Percentiles rank a stretch among this genome's conserved stretches.
phyloP scores from a whole-genome alignment of 225 moss, liverwort and hornwort species.

The Antitrichia curtipendula region DNA sequence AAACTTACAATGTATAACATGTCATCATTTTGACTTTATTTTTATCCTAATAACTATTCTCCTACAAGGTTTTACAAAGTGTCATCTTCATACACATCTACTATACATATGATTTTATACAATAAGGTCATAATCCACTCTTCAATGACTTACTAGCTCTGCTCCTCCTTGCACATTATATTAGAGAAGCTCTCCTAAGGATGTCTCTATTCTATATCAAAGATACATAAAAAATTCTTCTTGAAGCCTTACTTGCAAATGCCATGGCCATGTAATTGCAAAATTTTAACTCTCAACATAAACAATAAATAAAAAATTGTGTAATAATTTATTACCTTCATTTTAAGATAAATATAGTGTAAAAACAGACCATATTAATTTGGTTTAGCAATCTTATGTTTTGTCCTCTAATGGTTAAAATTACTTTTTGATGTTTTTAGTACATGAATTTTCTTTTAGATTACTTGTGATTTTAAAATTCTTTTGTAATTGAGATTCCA shows the following conservation, averaged over 20 bases:
- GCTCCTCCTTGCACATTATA: not conserved
- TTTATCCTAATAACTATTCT: not conserved
- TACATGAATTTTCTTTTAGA: not conserved
- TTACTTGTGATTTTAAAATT: not conserved
- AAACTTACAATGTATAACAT: not conserved
- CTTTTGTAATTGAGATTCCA: not conserved
- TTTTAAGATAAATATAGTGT: not conserved
- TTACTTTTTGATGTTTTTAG: not conserved
- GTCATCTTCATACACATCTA: not conserved
- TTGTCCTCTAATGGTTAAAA: not conserved
- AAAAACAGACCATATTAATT: not conserved
- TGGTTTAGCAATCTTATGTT: not conserved
- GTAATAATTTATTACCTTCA: not conserved
- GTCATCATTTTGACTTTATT: not conserved
- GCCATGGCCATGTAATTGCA: not conserved
- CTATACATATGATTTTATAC: rapidly evolving
- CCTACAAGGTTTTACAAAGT: not conserved
- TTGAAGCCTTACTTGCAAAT: not conserved
- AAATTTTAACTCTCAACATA: not conserved
- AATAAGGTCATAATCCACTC: not conserved
- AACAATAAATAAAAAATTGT: not conserved
- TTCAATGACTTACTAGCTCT: too few relatives aligned
- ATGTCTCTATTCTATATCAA: not conserved
- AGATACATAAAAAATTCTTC: not conserved
- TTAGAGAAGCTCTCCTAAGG: not conserved